phyloP scores from a whole-genome alignment of 2,329 filamentous ascomycete species.

The Corinectria fuckeliana region DNA sequence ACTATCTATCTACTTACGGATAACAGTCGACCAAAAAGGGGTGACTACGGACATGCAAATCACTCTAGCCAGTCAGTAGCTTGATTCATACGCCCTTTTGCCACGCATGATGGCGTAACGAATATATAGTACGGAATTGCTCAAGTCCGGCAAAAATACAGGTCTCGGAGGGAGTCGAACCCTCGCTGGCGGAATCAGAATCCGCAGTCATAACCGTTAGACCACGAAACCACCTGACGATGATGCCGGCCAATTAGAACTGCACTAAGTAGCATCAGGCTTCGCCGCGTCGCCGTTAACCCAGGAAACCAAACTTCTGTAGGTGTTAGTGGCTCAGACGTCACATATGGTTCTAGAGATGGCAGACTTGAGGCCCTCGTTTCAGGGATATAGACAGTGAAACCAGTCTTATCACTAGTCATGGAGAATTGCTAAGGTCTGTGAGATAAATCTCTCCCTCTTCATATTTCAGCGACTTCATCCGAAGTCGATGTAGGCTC shows the following conservation, averaged over 20 bases:
- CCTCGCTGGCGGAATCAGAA: conserved; percentile 26
- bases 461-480: background rate
- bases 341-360: too few relatives aligned
- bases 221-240: conserved; percentile 15
- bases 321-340: background rate
- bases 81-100: too few relatives aligned
- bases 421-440: too few relatives aligned
- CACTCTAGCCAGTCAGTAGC: too few relatives aligned
- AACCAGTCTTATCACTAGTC: too few relatives aligned
- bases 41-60: too few relatives aligned
- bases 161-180: conserved; percentile 24
- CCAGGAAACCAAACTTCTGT: background rate
- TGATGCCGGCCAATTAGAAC: background rate
- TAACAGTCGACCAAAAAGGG: background rate
- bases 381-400: too few relatives aligned
- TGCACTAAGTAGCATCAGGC: background rate
- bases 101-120: background rate
- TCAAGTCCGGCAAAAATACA: background rate
- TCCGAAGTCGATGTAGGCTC: background rate
- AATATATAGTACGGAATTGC: background rate
- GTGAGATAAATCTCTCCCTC: too few relatives aligned
- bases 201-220: conserved; percentile 25
- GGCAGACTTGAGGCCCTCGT: too few relatives aligned
- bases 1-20: too few relatives aligned
- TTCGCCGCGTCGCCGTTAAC: background rate